Evolutionary conservation across 495 filamentous ascomycete genomes (phyloP).

Genomic region (Trypethelium eluteriae): DNA sequence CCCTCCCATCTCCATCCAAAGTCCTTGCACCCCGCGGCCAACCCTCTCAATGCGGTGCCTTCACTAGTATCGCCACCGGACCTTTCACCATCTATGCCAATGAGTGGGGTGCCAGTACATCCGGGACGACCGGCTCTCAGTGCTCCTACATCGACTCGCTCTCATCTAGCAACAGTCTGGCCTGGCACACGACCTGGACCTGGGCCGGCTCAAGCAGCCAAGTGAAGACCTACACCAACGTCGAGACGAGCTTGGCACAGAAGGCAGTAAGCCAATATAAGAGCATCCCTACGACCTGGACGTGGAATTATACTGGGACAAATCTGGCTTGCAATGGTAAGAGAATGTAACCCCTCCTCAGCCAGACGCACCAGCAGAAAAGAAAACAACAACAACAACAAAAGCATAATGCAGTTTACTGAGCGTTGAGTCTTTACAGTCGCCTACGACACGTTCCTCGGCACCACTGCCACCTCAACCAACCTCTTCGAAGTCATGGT

Average conservation of each 20-base stretch:
- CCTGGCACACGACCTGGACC: slow-evolving; percentile 18
- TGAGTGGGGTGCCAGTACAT: slow-evolving; percentile 16
- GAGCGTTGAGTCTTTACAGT: background rate
- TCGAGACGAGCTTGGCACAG: slow-evolving; percentile 11
- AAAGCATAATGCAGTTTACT: no score
- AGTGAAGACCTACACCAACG: slow-evolving; percentile 19
- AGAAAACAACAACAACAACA: no score
- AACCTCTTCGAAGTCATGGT: slow-evolving; percentile 40
- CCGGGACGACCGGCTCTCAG: slow-evolving; percentile 14
- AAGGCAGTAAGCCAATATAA: slow-evolving; percentile 17
- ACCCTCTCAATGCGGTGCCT: slow-evolving; percentile 15
- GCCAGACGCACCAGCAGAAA: background rate
- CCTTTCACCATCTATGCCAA: slow-evolving; percentile 18
- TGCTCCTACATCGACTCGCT: slow-evolving; percentile 19
- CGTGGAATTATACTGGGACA: slow-evolving; percentile 19
- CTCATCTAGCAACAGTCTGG: slow-evolving; percentile 14
- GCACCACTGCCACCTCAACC: slow-evolving; percentile 8
- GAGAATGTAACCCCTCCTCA: background rate
- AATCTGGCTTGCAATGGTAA: slow-evolving; percentile 15
- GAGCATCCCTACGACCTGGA: slow-evolving; percentile 18
- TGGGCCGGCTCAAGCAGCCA: slow-evolving; percentile 17
- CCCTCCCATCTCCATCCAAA: slow-evolving; percentile 12
- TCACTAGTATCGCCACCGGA: slow-evolving; percentile 11
- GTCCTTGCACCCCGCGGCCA: slow-evolving; percentile 13
- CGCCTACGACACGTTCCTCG: slow-evolving; percentile 18